Percentiles rank a stretch among this genome's conserved stretches.
These are phyloP conservation scores for Babesia gibsoni DNA, from an alignment of 169 alveolate species.

Conservation along the genomic window DNA sequence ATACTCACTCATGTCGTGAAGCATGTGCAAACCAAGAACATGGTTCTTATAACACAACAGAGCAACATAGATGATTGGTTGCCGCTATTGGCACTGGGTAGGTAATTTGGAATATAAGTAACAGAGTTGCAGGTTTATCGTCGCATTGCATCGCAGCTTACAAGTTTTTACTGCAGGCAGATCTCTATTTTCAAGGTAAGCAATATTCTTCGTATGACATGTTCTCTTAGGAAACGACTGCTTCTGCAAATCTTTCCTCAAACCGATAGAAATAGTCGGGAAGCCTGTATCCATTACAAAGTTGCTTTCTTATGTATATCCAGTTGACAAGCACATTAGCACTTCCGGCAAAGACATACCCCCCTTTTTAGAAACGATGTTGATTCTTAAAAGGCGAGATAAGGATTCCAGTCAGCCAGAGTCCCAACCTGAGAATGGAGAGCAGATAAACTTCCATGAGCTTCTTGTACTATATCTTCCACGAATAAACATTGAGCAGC, in stretches of 20 bases:
- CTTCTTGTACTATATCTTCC: conserved; percentile 51
- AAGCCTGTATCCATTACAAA: conserved; percentile 55
- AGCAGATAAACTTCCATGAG: conserved; percentile 43
- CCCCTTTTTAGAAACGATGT: conserved; percentile 17
- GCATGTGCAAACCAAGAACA: conserved; percentile 10
- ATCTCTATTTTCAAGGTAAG: conserved; percentile 14
- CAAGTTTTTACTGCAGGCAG: conserved; percentile 45
- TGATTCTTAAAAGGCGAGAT: background rate
- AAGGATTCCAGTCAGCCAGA: background rate
- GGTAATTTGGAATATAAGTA: background rate
- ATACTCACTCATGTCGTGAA: conserved; percentile 18
- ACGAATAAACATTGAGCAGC: conserved; percentile 7
- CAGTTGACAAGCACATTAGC: conserved; percentile 24
- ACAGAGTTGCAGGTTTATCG: conserved; percentile 29
- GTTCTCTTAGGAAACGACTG: background rate
- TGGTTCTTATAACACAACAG: conserved; percentile 22
- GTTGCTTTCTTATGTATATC: conserved; percentile 47
- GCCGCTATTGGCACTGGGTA: conserved; percentile 49
- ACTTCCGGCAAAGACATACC: conserved; percentile 2
- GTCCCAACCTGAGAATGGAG: background rate
- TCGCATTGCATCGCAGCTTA: conserved; percentile 33
- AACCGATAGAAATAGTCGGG: conserved; percentile 19
- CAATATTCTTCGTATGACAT: too few species aligned
- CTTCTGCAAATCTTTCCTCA: conserved; percentile 13
- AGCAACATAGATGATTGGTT: conserved; percentile 39